These are phyloP conservation scores for Dryadomyces sulphureus DNA, from an alignment of 2,329 filamentous ascomycete genomes.

Conservation along the genomic window DNA sequence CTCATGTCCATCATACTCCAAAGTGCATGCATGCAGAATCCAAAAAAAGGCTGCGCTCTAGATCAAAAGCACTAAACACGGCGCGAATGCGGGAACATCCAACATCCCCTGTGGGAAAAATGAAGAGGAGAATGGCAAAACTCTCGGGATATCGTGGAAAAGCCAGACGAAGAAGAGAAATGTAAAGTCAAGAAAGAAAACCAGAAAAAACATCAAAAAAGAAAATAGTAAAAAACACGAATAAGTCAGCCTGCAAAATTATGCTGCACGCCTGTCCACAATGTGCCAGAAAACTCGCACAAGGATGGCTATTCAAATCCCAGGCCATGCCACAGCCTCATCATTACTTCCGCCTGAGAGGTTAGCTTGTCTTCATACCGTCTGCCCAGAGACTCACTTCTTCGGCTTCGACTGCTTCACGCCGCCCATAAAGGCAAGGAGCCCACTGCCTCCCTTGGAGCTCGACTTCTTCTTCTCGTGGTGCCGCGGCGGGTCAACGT, in stretches of 20 bases:
- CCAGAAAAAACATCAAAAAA: not conserved
- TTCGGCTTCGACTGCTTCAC: conserved; percentile 9
- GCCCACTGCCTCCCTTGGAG: not conserved
- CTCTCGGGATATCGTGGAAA: not conserved
- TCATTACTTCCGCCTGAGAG: not conserved
- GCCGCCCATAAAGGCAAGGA: conserved; percentile 9
- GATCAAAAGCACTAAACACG: not conserved
- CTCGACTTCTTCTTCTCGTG: conserved; percentile 9
- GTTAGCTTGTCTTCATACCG: too few relatives aligned
- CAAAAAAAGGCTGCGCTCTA: conserved; percentile 1
- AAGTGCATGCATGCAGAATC: conserved; percentile 1
- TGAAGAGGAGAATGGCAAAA: not conserved
- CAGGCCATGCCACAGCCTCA: too few relatives aligned
- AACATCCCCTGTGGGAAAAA: not conserved
- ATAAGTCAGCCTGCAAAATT: not conserved
- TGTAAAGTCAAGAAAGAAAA: not conserved
- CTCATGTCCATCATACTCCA: not conserved
- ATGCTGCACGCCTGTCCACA: not conserved
- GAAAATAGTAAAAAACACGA: not conserved
- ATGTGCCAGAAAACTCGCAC: not conserved
- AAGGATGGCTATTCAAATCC: too few relatives aligned
- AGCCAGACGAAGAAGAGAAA: not conserved
- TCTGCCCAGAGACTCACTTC: conserved; percentile 9
- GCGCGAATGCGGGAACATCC: not conserved
- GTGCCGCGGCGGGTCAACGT: conserved; percentile 4